phyloP scores from a whole-genome alignment of 192 early-diverging fungal species.

The Podila verticillata region DNA sequence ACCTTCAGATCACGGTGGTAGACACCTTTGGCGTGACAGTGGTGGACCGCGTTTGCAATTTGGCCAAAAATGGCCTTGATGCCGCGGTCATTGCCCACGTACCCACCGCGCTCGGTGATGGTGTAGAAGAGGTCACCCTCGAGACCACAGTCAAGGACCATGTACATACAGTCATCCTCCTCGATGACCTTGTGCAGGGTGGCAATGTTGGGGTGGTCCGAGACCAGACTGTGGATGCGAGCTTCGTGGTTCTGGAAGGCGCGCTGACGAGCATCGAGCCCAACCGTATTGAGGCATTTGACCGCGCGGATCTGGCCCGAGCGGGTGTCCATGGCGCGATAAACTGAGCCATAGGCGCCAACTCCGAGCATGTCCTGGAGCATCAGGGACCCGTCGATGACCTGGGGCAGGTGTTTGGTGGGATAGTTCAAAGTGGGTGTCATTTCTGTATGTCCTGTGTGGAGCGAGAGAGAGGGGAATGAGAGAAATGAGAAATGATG shows the following conservation, averaged over 20 bases:
- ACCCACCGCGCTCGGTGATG: conserved; percentile 84
- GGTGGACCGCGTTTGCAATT: conserved; percentile 78
- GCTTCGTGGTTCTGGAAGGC: conserved; percentile 73
- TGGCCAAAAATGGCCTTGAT: conserved; percentile 63
- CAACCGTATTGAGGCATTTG: conserved; percentile 75
- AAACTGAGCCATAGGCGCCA: conserved; percentile 83
- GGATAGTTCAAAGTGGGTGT: not conserved
- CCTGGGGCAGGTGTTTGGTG: not conserved
- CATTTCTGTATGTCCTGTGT: not conserved
- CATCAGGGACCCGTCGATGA: conserved; percentile 53
- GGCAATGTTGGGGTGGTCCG: conserved; percentile 75
- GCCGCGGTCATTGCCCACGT: conserved; percentile 75
- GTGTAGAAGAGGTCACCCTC: conserved; percentile 95
- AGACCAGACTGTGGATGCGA: conserved; percentile 69
- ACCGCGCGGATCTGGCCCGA: conserved; percentile 70
- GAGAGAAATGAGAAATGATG: not conserved
- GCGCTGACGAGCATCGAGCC: conserved; percentile 60
- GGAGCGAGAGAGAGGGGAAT: not conserved
- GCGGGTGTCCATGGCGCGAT: conserved; percentile 67
- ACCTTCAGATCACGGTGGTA: conserved; percentile 80
- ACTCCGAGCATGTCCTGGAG: conserved; percentile 69
- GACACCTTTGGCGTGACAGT: conserved; percentile 73
- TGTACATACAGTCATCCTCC: conserved; percentile 65
- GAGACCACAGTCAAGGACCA: conserved; percentile 79
- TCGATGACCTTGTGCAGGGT: conserved; percentile 74